phyloP scores from a whole-genome alignment of 495 filamentous ascomycete species.

The Penicillium angulare region DNA sequence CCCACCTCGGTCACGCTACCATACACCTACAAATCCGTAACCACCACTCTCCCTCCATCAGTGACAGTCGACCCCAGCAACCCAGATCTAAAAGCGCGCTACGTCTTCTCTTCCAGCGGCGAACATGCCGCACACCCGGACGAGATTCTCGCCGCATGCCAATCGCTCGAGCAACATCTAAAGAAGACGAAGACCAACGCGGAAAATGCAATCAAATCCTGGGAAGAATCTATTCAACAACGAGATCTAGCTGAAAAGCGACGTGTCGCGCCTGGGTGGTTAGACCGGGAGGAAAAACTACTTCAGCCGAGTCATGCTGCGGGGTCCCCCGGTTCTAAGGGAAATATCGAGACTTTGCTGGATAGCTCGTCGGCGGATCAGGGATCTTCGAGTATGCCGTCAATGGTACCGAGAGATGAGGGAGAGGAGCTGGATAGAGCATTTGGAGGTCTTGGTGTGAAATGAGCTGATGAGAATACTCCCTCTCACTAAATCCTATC shows the following conservation, averaged over 20 bases:
- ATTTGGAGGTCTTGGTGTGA: constrained; percentile 69
- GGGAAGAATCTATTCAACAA: constrained; percentile 68
- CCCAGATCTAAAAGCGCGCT: constrained; percentile 52
- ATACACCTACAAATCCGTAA: constrained; percentile 89
- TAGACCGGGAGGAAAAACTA: constrained; percentile 84
- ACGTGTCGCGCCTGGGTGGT: constrained; percentile 86
- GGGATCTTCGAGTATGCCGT: constrained; percentile 37
- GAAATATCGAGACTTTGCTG: constrained; percentile 43
- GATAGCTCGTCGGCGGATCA: constrained; percentile 44
- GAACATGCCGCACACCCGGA: constrained; percentile 78
- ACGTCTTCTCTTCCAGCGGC: constrained; percentile 68
- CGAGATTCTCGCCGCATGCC: constrained; percentile 77
- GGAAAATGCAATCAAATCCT: constrained; percentile 59
- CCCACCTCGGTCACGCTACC: constrained; percentile 88
- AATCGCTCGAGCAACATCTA: constrained; percentile 72
- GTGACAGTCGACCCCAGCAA: constrained; percentile 54
- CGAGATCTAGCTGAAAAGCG: constrained; percentile 90
- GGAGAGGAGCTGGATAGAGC: constrained; percentile 86
- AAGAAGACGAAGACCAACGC: constrained; percentile 61
- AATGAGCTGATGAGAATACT: constrained; percentile 32
- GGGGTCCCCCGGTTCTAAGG: constrained; percentile 6
- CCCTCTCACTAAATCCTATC: not conserved
- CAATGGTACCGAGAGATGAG: constrained; percentile 52
- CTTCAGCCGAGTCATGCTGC: constrained; percentile 60
- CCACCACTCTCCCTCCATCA: constrained; percentile 80